Base-by-base conservation (phyloP, 192 early-diverging fungal genomes). In the Linnemannia elongata region DNA sequence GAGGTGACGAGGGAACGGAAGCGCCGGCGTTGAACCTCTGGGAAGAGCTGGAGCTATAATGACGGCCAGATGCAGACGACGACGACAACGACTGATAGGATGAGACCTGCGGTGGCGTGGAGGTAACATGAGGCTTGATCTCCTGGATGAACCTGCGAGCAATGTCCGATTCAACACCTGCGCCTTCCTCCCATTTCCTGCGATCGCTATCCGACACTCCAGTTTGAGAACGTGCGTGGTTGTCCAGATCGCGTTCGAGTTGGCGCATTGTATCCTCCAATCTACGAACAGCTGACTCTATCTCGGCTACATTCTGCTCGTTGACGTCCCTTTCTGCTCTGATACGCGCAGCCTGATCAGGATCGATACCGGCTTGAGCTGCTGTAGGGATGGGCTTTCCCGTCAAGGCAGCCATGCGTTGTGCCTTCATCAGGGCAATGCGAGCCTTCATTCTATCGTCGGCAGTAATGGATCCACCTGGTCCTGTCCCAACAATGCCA, bases 381-480 rank as follows among this genome's bases (percentile, higher is more conserved):
- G 75, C 78, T 4, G 85, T 81, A n/a, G 69, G 77, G n/a, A 82
- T 73, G 18, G 90, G 74, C 38, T 89, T 89, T 24, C 90, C 90
- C n/a, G 88, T 89, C 10, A 91, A 80, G n/a, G 86, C 89, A 8
- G 89, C 89, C 88, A 92, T 88, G 24, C 88, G 82, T 57, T 90
- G 90, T 68, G 91, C 89, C 45, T 92, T 79, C 89, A 93, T 88
- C 4, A 90, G 82, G 60, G 90, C 88, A 24, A 90, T 90, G 66
- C 89, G 92, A 17, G 92, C 91, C 20, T 88, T 87, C 81, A 90
- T 92, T 45, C 82, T 82, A 70, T 93, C 92, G 27, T 88, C 81
- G 24, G 92, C 91, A 0, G 92, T 93, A 22, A 93, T 79, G 47
- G 78, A 49, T 9, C 92, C 92, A 55, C 82, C 85, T 4, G 92